Percentiles rank a stretch among this genome's conserved stretches.
Conservation (phyloP, 352 stramenopile species). For the Phytopythium mirpurense region DNA sequence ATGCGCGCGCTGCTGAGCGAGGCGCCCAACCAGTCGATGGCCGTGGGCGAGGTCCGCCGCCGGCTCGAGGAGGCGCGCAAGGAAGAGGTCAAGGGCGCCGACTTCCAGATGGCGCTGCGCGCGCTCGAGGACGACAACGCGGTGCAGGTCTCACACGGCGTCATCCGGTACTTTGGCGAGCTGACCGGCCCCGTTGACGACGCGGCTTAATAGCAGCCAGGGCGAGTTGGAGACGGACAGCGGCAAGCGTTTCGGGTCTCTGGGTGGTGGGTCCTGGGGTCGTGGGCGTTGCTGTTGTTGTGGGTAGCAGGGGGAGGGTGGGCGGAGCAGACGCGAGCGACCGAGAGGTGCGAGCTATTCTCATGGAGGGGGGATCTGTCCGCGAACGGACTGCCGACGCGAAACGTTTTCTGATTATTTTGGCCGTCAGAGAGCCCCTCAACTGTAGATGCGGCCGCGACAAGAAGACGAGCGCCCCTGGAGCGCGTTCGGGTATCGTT, state of each 20-base stretch:
- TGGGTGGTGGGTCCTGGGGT: not conserved
- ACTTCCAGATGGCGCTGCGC: slow-evolving; percentile 88
- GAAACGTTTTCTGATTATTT: slow-evolving; percentile 9
- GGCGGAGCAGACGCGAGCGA: not conserved
- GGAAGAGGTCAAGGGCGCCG: slow-evolving; percentile 62
- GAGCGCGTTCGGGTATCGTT: slow-evolving; percentile 1
- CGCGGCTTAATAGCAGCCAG: slow-evolving; percentile 1
- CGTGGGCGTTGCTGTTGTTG: not conserved
- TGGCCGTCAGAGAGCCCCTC: no score
- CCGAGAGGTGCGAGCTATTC: not conserved
- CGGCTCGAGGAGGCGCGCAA: slow-evolving; percentile 86
- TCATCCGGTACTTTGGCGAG: slow-evolving; percentile 71
- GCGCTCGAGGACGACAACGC: slow-evolving; percentile 90
- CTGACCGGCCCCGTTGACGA: slow-evolving; percentile 10
- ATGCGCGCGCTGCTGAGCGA: slow-evolving; percentile 60
- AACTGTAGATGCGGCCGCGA: no score
- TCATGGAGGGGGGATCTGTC: no score
- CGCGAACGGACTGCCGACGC: no score
- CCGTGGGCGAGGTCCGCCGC: slow-evolving; percentile 80
- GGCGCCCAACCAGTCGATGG: slow-evolving; percentile 61
- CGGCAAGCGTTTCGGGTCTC: not conserved
- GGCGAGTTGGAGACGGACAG: not conserved
- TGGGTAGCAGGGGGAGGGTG: no score
- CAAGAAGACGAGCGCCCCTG: no score
- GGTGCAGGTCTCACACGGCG: slow-evolving; percentile 90